phyloP scores from a whole-genome alignment of 345 rosid genomes.

The Melastoma malabathricum region DNA sequence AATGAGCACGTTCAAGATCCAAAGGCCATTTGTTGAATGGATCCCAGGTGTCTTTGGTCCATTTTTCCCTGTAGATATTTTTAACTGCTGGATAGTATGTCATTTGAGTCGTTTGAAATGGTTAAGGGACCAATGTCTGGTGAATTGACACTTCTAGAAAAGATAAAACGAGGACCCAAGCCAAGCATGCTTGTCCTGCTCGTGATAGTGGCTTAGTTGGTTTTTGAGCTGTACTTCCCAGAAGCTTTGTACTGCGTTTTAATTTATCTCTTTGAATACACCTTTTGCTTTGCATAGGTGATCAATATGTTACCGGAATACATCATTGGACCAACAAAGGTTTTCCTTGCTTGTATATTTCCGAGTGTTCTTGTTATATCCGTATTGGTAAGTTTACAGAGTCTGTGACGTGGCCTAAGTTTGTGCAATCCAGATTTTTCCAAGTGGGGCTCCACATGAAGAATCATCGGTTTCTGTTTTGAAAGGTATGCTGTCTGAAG shows the following conservation, averaged over 20 bases:
- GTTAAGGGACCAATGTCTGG: conserved; percentile 19
- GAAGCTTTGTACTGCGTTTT: conserved; percentile 27
- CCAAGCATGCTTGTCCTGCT: conserved; percentile 8
- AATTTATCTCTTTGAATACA: conserved; percentile 17
- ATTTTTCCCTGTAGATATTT: conserved; percentile 41
- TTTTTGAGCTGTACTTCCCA: conserved; percentile 17
- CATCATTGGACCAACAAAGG: too few species aligned
- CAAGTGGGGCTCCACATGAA: too few species aligned
- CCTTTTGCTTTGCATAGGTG: conserved; percentile 4
- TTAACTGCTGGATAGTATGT: conserved; percentile 34
- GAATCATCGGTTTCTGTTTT: too few species aligned
- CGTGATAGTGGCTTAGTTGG: conserved; percentile 11
- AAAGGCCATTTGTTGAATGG: conserved; percentile 19
- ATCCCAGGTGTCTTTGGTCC: conserved; percentile 27
- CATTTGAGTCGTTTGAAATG: conserved; percentile 21
- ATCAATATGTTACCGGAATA: not conserved
- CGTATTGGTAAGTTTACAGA: too few species aligned
- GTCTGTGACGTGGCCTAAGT: too few species aligned
- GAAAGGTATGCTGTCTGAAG: too few species aligned
- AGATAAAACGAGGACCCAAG: conserved; percentile 2
- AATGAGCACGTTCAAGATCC: conserved; percentile 16
- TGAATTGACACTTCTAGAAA: conserved; percentile 11
- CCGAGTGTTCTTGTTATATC: too few species aligned
- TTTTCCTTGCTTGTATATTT: too few species aligned
- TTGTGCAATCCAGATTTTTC: too few species aligned